These are phyloP conservation scores for Chytriomyces sp. DNA, from an alignment of 192 early-diverging fungal species.

Conservation along the genomic window DNA sequence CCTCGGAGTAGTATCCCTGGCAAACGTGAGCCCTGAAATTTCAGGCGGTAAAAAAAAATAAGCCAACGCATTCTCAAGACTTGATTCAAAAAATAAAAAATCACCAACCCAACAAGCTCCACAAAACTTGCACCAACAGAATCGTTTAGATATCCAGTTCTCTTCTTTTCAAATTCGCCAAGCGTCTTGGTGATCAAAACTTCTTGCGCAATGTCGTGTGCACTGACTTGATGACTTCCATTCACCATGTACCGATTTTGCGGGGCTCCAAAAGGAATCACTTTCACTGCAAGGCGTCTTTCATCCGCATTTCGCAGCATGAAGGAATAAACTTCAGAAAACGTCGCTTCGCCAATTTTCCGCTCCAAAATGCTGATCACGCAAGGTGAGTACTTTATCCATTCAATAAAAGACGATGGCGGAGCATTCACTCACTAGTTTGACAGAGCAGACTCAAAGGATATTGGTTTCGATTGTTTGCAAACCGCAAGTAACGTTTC, in stretches of 20 bases:
- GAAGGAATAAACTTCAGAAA: conserved; percentile 76
- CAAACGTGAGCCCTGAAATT: conserved; percentile 66
- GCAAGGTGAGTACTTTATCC: neutral
- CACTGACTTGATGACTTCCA: conserved; percentile 54
- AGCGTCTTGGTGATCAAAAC: conserved; percentile 62
- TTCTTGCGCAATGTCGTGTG: conserved; percentile 68
- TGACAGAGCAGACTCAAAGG: conserved; percentile 20
- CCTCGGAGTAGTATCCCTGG: conserved; percentile 67
- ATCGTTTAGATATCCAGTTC: conserved; percentile 28
- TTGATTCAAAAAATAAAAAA: neutral
- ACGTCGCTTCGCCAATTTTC: conserved; percentile 88
- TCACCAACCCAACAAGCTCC: conserved; percentile 31
- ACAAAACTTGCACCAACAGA: conserved; percentile 40
- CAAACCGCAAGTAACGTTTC: conserved; percentile 9
- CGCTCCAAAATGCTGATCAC: conserved; percentile 12
- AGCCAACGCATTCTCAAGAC: conserved; percentile 6
- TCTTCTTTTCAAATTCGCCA: conserved; percentile 53
- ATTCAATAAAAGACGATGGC: neutral
- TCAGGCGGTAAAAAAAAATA: conserved; percentile 56
- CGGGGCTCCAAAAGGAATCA: conserved; percentile 75
- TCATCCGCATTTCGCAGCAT: conserved; percentile 5
- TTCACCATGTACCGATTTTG: conserved; percentile 31
- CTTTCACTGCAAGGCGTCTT: conserved; percentile 72
- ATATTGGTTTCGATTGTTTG: conserved; percentile 17
- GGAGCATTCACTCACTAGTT: conserved; percentile 11